Base-by-base conservation (phyloP, 2,329 filamentous ascomycete species). In the Microcera coccophila region DNA sequence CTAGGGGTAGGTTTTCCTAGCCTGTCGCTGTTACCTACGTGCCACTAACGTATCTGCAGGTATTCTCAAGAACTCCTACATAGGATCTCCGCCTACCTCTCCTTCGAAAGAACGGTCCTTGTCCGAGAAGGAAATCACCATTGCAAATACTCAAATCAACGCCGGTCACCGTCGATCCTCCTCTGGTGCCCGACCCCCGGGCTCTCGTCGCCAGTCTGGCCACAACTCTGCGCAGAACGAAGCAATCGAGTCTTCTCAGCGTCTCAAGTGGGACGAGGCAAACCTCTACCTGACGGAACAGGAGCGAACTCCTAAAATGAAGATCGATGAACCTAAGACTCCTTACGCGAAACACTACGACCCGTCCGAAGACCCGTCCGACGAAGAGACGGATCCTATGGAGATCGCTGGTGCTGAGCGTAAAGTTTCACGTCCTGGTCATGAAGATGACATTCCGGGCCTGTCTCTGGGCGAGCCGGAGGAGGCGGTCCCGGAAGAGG, bases 301-400 rank as follows among this genome's bases (percentile, higher is more conserved):
- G 68, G 89, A 97, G 68, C 90, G 87, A 68, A 89, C 84, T 46
- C 85, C 86, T 49, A 96, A 90, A 45, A 98, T 98, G 93, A 98
- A 97, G 76, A 98, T 98, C 53, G 87, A 90, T 54, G 93, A 98
- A 72, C 93, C 93, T 48, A 98, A 98, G 76, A 98, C 93, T 7
- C 93, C 93, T 4, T 98, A 91, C 64, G 93, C 89, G 26, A 86
- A 85, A 61, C 88, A 90, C 60, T 96, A 96, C 67, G 87, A 97
- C 61, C 90, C 90, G 4, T 66, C 82, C 32, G 89, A 96, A 61
- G 91, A 97, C 51, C 88, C 89, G 39, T 85, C 84, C 24, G 88
- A 95, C 60, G 76, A 86, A 42, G 83, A 86, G 42, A 82, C 86
- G 20, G 64, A 49, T 57, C 46, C 52, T 57, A 46, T 62, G 52